Percentiles rank a stretch among this genome's conserved stretches.
phyloP scores from a whole-genome alignment of 2,329 filamentous ascomycete genomes.

The Nemania sp. region DNA sequence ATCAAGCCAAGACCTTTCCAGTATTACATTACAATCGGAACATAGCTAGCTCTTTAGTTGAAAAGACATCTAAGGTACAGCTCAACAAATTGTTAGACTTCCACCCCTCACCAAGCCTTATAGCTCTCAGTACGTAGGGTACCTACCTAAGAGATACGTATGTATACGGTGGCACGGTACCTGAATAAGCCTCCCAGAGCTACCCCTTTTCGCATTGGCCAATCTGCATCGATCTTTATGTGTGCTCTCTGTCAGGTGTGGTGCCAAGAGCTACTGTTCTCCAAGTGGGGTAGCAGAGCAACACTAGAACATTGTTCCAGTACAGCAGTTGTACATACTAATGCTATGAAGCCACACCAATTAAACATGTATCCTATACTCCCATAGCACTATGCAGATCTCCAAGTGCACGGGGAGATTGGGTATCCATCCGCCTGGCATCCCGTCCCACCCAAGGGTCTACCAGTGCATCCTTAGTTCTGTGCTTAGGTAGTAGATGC shows the following conservation, averaged over 20 bases:
- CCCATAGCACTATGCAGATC: background rate
- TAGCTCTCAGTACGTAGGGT: background rate
- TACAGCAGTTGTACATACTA: background rate
- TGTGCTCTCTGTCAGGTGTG: background rate
- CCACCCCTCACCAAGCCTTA: background rate
- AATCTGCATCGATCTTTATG: slow-evolving; percentile 20
- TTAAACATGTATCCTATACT: background rate
- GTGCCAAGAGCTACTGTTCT: slow-evolving; percentile 7
- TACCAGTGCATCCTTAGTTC: background rate
- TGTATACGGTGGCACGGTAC: slow-evolving; percentile 2
- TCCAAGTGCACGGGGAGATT: slow-evolving; percentile 13
- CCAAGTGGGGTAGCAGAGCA: slow-evolving; percentile 17
- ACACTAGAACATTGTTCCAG: background rate
- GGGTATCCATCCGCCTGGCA: slow-evolving; percentile 31
- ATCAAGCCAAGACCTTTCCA: background rate
- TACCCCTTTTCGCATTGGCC: slow-evolving; percentile 37
- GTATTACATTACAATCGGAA: background rate
- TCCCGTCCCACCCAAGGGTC: slow-evolving; percentile 20
- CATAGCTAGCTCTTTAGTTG: background rate
- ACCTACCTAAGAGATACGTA: background rate
- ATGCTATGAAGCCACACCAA: background rate
- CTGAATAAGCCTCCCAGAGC: slow-evolving; percentile 4
- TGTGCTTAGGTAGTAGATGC: background rate
- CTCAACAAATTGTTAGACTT: background rate
- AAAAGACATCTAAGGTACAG: background rate